Percentiles rank a stretch among this genome's conserved stretches.
phyloP scores from a whole-genome alignment of 208 protist genomes.

The Angomonas desouzai region DNA sequence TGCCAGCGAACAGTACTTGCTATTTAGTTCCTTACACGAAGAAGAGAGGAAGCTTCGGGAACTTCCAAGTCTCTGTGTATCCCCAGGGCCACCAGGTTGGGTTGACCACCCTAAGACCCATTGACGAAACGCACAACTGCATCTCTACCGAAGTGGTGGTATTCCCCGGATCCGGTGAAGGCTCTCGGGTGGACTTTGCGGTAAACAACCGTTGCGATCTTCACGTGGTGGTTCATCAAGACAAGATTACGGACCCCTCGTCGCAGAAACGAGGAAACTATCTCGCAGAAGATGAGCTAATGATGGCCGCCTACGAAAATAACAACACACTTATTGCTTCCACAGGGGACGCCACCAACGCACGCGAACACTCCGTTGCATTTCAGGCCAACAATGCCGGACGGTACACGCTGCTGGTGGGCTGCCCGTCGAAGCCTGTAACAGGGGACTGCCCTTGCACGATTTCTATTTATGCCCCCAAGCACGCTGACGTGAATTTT shows the following conservation, averaged over 20 bases:
- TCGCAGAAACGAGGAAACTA: conserved; percentile 35
- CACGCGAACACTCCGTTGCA: conserved; percentile 73
- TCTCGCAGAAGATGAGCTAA: conserved; percentile 51
- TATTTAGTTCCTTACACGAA: conserved; percentile 81
- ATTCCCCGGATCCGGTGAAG: conserved; percentile 25
- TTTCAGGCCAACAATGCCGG: conserved; percentile 42
- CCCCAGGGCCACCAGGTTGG: conserved; percentile 55
- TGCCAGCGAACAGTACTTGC: conserved; percentile 52
- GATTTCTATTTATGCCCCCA: conserved; percentile 62
- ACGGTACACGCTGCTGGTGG: conserved; percentile 52
- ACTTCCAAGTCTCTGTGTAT: conserved; percentile 76
- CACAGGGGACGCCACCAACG: conserved; percentile 70
- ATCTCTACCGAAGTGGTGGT: conserved; percentile 35
- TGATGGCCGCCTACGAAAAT: conserved; percentile 59
- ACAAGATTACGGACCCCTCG: conserved; percentile 32
- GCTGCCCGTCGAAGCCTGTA: conserved; percentile 30
- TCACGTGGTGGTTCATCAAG: conserved; percentile 73
- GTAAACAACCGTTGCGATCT: conserved; percentile 55
- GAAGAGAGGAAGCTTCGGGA: conserved; percentile 43
- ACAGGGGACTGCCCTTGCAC: conserved; percentile 59
- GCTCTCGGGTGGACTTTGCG: conserved; percentile 52
- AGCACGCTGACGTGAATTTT: conserved; percentile 50
- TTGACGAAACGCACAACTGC: conserved; percentile 44
- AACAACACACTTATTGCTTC: conserved; percentile 44
- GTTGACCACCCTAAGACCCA: conserved; percentile 56